Evolutionary conservation across 2,329 filamentous ascomycete species (phyloP).

Genomic region (Meredithiella fracta): DNA sequence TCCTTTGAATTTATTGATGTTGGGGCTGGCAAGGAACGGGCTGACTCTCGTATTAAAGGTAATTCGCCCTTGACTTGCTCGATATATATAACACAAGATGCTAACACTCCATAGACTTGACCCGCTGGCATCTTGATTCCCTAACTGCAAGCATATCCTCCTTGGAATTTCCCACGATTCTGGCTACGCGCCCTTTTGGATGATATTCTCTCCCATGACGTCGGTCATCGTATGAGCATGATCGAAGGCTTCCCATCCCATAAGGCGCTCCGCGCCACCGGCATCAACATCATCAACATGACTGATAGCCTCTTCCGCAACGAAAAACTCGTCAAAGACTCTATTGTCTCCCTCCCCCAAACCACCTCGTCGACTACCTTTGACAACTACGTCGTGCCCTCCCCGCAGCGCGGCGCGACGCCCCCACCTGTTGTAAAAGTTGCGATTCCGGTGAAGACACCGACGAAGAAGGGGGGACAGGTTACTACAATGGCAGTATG

Average conservation of each 20-base stretch:
- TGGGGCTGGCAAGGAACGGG: slow-evolving; percentile 40
- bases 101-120: slow-evolving; percentile 12
- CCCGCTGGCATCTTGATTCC: slow-evolving; percentile 42
- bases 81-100: neutral
- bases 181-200: slow-evolving; percentile 44
- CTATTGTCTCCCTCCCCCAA: neutral
- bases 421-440: slow-evolving; percentile 4
- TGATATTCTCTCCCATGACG: slow-evolving; percentile 32
- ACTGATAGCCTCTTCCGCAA: slow-evolving; percentile 34
- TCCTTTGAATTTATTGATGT: slow-evolving; percentile 50
- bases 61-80: neutral
- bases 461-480: neutral
- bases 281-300: slow-evolving; percentile 31
- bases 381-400: neutral
- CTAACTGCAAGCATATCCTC: slow-evolving; percentile 45
- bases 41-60: slow-evolving; percentile 24
- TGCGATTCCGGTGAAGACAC: slow-evolving; percentile 3
- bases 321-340: slow-evolving; percentile 31
- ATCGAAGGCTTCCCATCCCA: slow-evolving; percentile 32
- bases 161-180: slow-evolving; percentile 46
- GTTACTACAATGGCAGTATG: neutral
- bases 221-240: slow-evolving; percentile 31
- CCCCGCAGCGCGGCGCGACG: neutral
- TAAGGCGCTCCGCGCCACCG: slow-evolving; percentile 21
- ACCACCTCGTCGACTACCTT: neutral